Base-by-base conservation (phyloP, 495 filamentous ascomycete genomes). In the Aspergillus affinis region DNA sequence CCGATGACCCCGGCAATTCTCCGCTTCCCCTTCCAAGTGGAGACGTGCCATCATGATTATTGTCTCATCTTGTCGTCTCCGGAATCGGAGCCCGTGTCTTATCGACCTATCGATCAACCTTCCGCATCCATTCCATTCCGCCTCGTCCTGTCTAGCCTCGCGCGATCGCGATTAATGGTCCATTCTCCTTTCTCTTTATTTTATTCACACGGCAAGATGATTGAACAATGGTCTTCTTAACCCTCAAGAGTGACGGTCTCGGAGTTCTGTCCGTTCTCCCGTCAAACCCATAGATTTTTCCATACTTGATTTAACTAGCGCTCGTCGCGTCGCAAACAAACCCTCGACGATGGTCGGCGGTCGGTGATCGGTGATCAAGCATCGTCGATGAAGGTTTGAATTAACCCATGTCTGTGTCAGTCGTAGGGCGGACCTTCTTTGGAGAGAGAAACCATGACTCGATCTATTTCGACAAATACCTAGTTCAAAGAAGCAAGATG, bases 51-150 rank as follows among this genome's bases (percentile, higher is more conserved):
- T 30, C 30, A 26, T 26, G 2, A 26, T 26, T 4, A 2, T 26
- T 26, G 23, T 2, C 23, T 26, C n/a, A n/a, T n/a, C 20, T 29
- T 18, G 3, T 52, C 49, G 19, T 41, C 59, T 61, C 59, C 52
- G 52, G 27, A 21, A 61, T 61, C 59, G 59, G 59, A 55, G 36
- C 36, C 29, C 44, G 52, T 47, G 46, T 52, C 46, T 55, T 55
- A 61, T 61, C 59, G 21, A 17, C 46, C 36, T 21, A 18, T 21
- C 29, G 20, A 20, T 57, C 51, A 29, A 54, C 18, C 18, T 54
- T 36, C 51, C 12, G 26, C 51, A 54, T 12, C 3, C 50, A n/a
- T 13, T 48, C 29, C 6, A 7, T 10, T 32, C 10, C 6, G 29
- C 29, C 29, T 32, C 10, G 29, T 32, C 29, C 4, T 26, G n/a